Evolutionary conservation across 2,329 filamentous ascomycete genomes (phyloP), one percentile per base, ranked within the genome.

Genomic region (Pseudopyricularia cyperi): DNA sequence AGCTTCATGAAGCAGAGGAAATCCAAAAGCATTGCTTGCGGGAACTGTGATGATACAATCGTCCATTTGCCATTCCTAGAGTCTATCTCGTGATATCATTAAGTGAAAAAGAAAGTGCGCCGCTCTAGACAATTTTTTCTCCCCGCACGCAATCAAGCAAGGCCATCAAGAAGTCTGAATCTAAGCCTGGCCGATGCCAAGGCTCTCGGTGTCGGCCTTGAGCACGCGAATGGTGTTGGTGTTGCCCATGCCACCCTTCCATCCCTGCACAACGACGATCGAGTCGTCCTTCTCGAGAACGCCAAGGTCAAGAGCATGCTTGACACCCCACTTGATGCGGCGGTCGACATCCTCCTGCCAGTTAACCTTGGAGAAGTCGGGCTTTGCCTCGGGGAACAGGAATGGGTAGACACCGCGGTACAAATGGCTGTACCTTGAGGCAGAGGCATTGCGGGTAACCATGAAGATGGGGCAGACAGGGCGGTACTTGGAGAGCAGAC

Each of bases 271-370:
- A 60, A 89, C 88, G 56, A 93, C 80, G 52, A 93, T 81, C 32
- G 81, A 79, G 64, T 89, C 87, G 58, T 83, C 85, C 65, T 80
- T 73, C 65, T 73, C 76, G 56, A 94, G 73, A 48, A 90, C 79
- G 61, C 82, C 82, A 57, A 98, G 85, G 71, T 85, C 82, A 63
- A 95, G 80, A 61, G 89, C 93, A 66, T 89, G 82, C 66, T 79
- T 75, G 68, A 98, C 88, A 68, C 88, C 93, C 90, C 91, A 98
- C 79, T 91, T 95, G 71, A 98, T 88, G 66, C 93, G 89, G 68
- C 84, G 82, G 73, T 98, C 93, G 61, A 98, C 93, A 71, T 98
- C 91, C 76, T 97, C 89, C 75, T 98, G 93, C 93, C 93, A 98
- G 73, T 94, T 90, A 64, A 85, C 81, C 70, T 85, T 80, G 68